Conservation (phyloP, 2,329 filamentous ascomycete species). For the Grosmannia clavigera region DNA sequence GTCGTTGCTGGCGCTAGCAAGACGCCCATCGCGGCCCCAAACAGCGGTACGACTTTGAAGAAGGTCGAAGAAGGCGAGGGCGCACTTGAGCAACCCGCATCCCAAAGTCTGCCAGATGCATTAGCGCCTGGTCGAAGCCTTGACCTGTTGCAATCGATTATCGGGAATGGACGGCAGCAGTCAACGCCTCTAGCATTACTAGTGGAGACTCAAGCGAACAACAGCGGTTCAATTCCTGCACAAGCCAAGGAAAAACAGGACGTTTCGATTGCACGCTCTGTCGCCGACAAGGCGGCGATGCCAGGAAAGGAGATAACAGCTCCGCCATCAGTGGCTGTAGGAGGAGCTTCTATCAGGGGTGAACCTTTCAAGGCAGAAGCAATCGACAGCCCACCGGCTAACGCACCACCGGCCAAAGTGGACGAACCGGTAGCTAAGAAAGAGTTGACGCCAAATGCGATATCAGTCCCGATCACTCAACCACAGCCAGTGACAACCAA, state of each 20-base stretch:
- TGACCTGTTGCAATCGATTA: slow-evolving; percentile 5
- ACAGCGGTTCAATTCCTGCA: slow-evolving; percentile 10
- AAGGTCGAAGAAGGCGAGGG: neutral
- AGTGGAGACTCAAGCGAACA: neutral
- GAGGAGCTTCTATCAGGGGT: slow-evolving; percentile 17
- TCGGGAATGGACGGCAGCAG: slow-evolving; percentile 40
- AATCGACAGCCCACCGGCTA: slow-evolving; percentile 12
- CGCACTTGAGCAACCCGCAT: neutral
- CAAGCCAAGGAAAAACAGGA: slow-evolving; percentile 22
- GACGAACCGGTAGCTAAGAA: slow-evolving; percentile 34
- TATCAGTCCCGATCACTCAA: slow-evolving; percentile 10
- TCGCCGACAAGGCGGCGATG: slow-evolving; percentile 30
- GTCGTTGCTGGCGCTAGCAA: neutral
- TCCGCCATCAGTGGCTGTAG: neutral
- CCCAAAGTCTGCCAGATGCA: neutral
- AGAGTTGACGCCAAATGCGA: slow-evolving; percentile 24
- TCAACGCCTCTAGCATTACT: slow-evolving; percentile 33
- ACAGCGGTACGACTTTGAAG: neutral
- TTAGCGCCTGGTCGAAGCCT: neutral
- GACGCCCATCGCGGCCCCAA: neutral
- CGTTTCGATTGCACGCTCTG: slow-evolving; percentile 19
- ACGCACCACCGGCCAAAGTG: slow-evolving; percentile 6
- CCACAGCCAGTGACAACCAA: slow-evolving; percentile 34
- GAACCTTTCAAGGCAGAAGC: slow-evolving; percentile 17
- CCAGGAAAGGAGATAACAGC: slow-evolving; percentile 4